A percentile compares a stretch with the other conserved stretches of the same genome.
These are phyloP conservation scores for Saprolegnia parasitica DNA, from an alignment of 352 stramenopile species.

Conservation along the genomic window DNA sequence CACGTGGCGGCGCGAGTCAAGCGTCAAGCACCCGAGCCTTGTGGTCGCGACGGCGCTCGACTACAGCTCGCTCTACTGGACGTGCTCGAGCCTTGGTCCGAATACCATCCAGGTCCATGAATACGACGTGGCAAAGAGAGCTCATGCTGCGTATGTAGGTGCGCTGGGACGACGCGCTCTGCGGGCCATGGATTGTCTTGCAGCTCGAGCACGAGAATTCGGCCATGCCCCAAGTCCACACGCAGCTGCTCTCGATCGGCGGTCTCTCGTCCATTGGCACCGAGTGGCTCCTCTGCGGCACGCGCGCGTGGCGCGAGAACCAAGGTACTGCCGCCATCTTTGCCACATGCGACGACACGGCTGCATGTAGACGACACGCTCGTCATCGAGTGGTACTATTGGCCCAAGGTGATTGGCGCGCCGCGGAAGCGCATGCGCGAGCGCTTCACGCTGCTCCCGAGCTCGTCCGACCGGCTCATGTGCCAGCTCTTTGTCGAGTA, in stretches of 20 bases:
- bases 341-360: too few relatives aligned
- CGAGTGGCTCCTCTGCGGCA: slow-evolving; percentile 19
- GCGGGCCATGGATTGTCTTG: slow-evolving; percentile 1
- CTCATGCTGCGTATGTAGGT: too few relatives aligned
- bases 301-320: slow-evolving; percentile 26
- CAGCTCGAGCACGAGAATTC: slow-evolving; percentile 13
- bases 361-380: slow-evolving; percentile 22
- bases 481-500: slow-evolving; percentile 26
- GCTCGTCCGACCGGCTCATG: slow-evolving; percentile 24
- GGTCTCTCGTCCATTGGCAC: slow-evolving; percentile 22
- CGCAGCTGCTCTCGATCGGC: slow-evolving; percentile 11
- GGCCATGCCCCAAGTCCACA: slow-evolving; percentile 10
- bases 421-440: slow-evolving; percentile 22
- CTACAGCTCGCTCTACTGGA: slow-evolving; percentile 8
- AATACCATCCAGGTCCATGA: slow-evolving; percentile 14
- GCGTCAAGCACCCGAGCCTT: slow-evolving; percentile 2
- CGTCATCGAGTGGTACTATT: slow-evolving; percentile 28
- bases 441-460: slow-evolving; percentile 27
- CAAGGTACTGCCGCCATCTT: too few relatives aligned
- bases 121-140: too few relatives aligned
- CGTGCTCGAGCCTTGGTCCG: not conserved
- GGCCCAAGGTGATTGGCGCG: not conserved
- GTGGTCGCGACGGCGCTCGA: slow-evolving; percentile 3
- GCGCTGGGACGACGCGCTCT: slow-evolving; percentile 15
- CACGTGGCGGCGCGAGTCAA: slow-evolving; percentile 2